phyloP scores from a whole-genome alignment of 164 flowering plant species.

The Tinospora cordifolia region DNA sequence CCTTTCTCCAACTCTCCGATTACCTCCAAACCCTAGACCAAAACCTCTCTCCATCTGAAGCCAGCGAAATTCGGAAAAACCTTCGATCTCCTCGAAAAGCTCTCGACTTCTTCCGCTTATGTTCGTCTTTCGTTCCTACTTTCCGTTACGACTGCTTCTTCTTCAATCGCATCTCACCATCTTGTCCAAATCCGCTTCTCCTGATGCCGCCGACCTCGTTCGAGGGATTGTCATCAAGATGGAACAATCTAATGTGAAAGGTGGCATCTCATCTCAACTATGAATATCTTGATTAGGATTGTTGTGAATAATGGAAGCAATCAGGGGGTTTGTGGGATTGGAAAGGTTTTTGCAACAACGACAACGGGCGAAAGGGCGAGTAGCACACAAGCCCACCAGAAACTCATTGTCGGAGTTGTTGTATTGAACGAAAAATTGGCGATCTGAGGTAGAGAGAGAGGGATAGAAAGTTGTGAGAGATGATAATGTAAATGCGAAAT shows the following conservation, averaged over 20 bases:
- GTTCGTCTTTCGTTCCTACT: constrained; percentile 40
- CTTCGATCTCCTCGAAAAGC: constrained; percentile 46
- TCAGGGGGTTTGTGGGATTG: constrained; percentile 26
- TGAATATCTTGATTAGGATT: constrained; percentile 68
- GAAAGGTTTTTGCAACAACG: constrained; percentile 28
- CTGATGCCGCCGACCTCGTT: constrained; percentile 28
- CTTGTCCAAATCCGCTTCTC: constrained; percentile 35
- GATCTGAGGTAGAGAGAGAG: no score
- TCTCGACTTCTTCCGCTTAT: constrained; percentile 57
- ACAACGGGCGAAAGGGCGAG: no score
- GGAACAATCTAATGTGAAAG: constrained; percentile 38
- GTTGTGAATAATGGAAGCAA: constrained; percentile 22
- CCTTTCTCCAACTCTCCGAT: constrained; percentile 42
- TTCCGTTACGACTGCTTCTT: constrained; percentile 70
- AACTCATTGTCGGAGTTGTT: no score
- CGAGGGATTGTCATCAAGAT: constrained; percentile 43
- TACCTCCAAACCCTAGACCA: constrained; percentile 46
- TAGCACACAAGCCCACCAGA: no score
- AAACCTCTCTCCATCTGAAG: constrained; percentile 61
- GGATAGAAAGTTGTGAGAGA: no score
- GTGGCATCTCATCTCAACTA: constrained; percentile 60
- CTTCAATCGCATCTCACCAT: constrained; percentile 57
- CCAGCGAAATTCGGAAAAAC: constrained; percentile 66
- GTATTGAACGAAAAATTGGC: no score
- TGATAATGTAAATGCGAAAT: no score